Base-by-base conservation (phyloP, 352 stramenopile species). In the Globisporangium echinulatum region DNA sequence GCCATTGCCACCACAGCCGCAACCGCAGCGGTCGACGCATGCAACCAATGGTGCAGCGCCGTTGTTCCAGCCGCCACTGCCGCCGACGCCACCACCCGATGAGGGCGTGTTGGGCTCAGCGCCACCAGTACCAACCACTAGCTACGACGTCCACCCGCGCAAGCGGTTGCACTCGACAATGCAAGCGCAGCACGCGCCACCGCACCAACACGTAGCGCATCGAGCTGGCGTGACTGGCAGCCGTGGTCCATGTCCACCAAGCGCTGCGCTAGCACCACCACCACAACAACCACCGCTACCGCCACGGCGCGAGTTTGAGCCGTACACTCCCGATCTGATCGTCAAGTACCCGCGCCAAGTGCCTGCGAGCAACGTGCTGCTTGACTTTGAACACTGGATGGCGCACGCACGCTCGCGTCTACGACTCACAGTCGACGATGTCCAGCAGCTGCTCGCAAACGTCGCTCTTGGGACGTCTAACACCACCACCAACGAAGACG, bases 311-410 rank as follows among this genome's bases (percentile, higher is more conserved):
- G 77, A 85, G 43, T 68, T 79, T 40, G 67, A 78, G 14, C 47
- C 59, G 13, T 90, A 92, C 65, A 59, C 62, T 1, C 75, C 74
- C n/a, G 69, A 89, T 15, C 42, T 90, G 54, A 79, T 92, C 58
- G 46, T 88, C 49, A 85, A 85, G 40, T 75, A 85, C 62, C 83
- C 83, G 19, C 72, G 83, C 7, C 83, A 92, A 50, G 69, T 87
- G 33, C 62, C 69, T 43, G 43, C 42, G 15, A 92, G 83, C 60
- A 68, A 77, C n/a, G 81, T 92, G 54, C 59, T 92, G 43, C 72
- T 90, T 25, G 70, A 88, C 59, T 92, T 92, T 61, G 74, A 63
- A 9, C 61, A 66, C 53, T 92, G 83, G 83, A 86, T 90, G 77
- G 74, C 75, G 33, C 54, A 70, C n/a, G 64, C 71, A 6, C 66